Base-by-base conservation (phyloP, 169 alveolate species). In the Pseudocohnilembus persalinus region DNA sequence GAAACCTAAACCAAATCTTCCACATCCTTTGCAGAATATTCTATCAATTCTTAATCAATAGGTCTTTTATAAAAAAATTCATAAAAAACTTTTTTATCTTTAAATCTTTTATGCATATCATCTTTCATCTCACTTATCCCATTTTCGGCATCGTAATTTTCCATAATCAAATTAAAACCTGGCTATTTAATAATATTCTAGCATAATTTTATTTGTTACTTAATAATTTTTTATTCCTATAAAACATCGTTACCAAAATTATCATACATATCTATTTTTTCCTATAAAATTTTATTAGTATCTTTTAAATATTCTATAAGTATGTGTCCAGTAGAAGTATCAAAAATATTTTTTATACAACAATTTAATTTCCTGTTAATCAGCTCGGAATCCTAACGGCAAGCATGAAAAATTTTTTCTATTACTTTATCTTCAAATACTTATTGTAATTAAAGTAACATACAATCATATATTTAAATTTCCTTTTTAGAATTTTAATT, bases 21-120 rank as follows among this genome's bases (percentile, higher is more conserved):
- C 0, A 88, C 91, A 82, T 91, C 92, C 31, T 84, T 74, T 30
- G 94, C 92, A 25, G 91, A 20, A 64, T 91, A 91, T 73, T 84
- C 83, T 32, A 88, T 31, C 75, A 84, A 85, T 30, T 88, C 89
- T 27, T 68, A 74, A 83, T 82, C 49, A 1, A 89, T 31, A 27
- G 94, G 94, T 49, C 68, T 49, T 11, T 49, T 49, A 11, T 11
- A 49, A 49, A 49, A 49, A 20, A 11, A 20, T 11, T 49, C 68
- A 11, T 11, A 49, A 49, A 11, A 20, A 4, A 11, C 20, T 11
- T 49, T 20, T 49, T 49, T 49, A 11, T 49, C 20, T 11, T 49
- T 49, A 49, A 49, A 49, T 20, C 4, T 49, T 49, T 49, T 49
- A 49, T 49, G 68, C 4, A 11, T 11, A 11, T 49, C 20, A 4